phyloP scores from a whole-genome alignment of 169 alveolate genomes.

The Plasmodium inui region DNA sequence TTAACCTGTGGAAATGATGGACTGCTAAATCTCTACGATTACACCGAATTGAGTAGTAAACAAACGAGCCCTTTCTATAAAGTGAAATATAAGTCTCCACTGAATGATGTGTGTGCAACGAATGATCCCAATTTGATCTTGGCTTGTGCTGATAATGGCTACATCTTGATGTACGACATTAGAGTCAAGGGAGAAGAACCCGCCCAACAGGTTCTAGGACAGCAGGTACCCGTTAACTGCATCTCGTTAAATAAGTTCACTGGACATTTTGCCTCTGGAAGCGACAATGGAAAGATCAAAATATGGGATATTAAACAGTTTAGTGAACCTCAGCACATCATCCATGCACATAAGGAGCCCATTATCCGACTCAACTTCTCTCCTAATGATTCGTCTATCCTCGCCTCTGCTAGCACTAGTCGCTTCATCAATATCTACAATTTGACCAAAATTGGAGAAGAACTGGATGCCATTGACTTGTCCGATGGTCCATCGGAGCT shows the following conservation, averaged over 20 bases:
- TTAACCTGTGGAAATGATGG: slow-evolving; percentile 72
- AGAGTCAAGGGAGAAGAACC: slow-evolving; percentile 44
- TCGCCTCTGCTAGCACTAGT: slow-evolving; percentile 56
- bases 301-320: slow-evolving; percentile 56
- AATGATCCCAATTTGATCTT: slow-evolving; percentile 51
- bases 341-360: slow-evolving; percentile 63
- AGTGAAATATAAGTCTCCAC: slow-evolving; percentile 39
- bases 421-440: slow-evolving; percentile 46
- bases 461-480: slow-evolving; percentile 57
- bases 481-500: slow-evolving; percentile 66
- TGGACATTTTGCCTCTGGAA: slow-evolving; percentile 66
- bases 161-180: slow-evolving; percentile 37
- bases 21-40: slow-evolving; percentile 6
- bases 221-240: slow-evolving; percentile 53
- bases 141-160: slow-evolving; percentile 70
- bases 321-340: slow-evolving; percentile 47
- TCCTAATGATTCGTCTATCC: slow-evolving; percentile 47
- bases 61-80: slow-evolving; percentile 10
- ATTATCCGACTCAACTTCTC: slow-evolving; percentile 53
- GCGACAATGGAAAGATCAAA: slow-evolving; percentile 69
- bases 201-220: slow-evolving; percentile 43
- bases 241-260: slow-evolving; percentile 26
- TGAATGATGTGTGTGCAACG: slow-evolving; percentile 45
- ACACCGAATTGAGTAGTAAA: slow-evolving; percentile 3
- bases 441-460: slow-evolving; percentile 57